A percentile compares a stretch with the other conserved stretches of the same genome.
phyloP scores from a whole-genome alignment of 495 filamentous ascomycete species.

The Hapsidospora chrysogenum region DNA sequence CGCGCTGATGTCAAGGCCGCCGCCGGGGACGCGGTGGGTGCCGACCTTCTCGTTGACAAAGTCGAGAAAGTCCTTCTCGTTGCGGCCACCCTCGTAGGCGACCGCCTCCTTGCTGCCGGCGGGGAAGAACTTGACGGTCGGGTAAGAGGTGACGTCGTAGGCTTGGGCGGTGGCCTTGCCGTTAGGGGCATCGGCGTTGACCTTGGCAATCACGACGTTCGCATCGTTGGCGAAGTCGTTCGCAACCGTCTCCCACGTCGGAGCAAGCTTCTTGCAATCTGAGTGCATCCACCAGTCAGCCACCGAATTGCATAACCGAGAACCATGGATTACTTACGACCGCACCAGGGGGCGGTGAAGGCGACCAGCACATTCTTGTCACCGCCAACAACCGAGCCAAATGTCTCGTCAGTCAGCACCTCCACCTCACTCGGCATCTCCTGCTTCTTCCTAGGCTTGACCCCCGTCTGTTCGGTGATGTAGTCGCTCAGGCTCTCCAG shows the following conservation, averaged over 20 bases:
- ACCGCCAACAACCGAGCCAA: constrained; percentile 59
- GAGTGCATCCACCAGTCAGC: constrained; percentile 10
- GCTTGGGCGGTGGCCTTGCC: constrained; percentile 59
- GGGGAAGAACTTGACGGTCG: constrained; percentile 97
- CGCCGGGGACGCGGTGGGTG: constrained; percentile 71
- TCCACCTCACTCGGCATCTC: constrained; percentile 51
- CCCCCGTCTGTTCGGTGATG: constrained; percentile 75
- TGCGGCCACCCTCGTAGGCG: constrained; percentile 61
- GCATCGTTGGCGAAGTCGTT: constrained; percentile 63
- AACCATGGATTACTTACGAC: constrained; percentile 47
- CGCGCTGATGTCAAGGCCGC: constrained; percentile 60
- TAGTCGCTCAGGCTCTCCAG: constrained; percentile 69
- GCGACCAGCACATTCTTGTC: constrained; percentile 89
- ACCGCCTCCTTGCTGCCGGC: constrained; percentile 61
- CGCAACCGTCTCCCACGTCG: constrained; percentile 78
- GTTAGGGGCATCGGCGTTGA: constrained; percentile 80
- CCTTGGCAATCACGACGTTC: constrained; percentile 74
- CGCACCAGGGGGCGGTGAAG: constrained; percentile 95
- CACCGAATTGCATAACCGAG: neutral
- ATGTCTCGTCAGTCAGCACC: constrained; percentile 64
- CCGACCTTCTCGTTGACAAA: constrained; percentile 85
- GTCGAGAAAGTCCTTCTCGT: constrained; percentile 55
- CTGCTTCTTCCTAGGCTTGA: constrained; percentile 63
- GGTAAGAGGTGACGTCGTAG: constrained; percentile 71
- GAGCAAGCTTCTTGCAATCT: constrained; percentile 96